Conservation (phyloP, 805 yeast species). For the Pichia manshurica region DNA sequence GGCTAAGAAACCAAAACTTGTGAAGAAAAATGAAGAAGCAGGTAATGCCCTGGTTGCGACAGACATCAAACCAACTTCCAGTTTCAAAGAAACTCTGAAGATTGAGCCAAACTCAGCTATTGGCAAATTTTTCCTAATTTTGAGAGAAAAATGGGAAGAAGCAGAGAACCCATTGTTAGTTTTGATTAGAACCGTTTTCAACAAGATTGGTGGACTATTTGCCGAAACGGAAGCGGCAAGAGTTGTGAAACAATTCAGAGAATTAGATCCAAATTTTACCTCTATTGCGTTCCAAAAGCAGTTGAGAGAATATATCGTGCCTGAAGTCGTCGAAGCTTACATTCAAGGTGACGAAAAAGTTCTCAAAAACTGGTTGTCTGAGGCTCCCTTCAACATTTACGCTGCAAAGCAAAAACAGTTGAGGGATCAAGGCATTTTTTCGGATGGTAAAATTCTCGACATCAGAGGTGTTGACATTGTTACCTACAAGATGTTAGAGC, state of each 20-base stretch:
- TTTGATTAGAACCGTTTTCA: constrained; percentile 69
- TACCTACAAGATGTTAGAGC: constrained; percentile 81
- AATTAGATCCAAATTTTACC: constrained; percentile 85
- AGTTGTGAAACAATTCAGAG: constrained; percentile 79
- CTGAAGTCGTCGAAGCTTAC: constrained; percentile 93
- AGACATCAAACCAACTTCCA: constrained; percentile 57
- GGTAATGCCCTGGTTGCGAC: constrained; percentile 81
- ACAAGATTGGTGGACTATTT: constrained; percentile 79
- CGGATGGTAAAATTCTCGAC: constrained; percentile 89
- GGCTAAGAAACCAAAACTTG: constrained; percentile 53
- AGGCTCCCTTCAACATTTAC: constrained; percentile 95
- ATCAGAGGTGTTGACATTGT: constrained; percentile 92
- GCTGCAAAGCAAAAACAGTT: constrained; percentile 89
- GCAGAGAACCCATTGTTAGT: constrained; percentile 88
- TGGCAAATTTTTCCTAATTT: constrained; percentile 56
- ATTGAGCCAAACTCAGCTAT: constrained; percentile 61
- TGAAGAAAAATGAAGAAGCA: constrained; percentile 73
- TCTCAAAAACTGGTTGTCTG: constrained; percentile 87
- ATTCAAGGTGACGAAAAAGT: constrained; percentile 82
- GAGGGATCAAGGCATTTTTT: constrained; percentile 82
- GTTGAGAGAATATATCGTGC: constrained; percentile 85
- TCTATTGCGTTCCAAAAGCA: constrained; percentile 74
- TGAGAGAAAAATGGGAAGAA: constrained; percentile 81
- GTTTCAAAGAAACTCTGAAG: constrained; percentile 50
- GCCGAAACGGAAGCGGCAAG: constrained; percentile 95